These are phyloP conservation scores for Ustilago esculenta DNA, from an alignment of 1,284 basidiomycete genomes.

Conservation along the genomic window DNA sequence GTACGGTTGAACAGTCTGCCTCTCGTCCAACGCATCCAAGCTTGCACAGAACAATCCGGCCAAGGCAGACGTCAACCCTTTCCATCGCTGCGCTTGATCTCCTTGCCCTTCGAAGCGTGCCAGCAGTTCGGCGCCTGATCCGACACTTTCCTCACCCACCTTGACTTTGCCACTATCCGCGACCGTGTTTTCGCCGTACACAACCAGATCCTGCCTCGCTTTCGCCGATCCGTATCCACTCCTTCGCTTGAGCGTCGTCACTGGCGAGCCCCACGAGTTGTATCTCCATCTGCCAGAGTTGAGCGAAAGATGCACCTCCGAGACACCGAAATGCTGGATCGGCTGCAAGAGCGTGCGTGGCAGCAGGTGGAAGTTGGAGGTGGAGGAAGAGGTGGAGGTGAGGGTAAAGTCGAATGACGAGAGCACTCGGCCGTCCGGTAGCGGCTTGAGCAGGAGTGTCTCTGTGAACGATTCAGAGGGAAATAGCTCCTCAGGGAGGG, in stretches of 20 bases:
- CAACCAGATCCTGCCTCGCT: background rate
- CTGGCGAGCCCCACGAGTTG: conserved; percentile 73
- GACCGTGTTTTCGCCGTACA: too few relatives aligned
- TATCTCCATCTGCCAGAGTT: conserved; percentile 93
- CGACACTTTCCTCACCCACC: conserved; percentile 74
- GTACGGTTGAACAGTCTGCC: conserved; percentile 42
- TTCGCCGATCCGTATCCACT: background rate
- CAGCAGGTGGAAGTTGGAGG: conserved; percentile 71
- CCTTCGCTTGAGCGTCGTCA: conserved; percentile 7
- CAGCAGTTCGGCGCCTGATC: conserved; percentile 87
- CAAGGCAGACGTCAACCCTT: conserved; percentile 83
- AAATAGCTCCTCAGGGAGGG: background rate
- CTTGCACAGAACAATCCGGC: conserved; percentile 95
- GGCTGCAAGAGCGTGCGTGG: conserved; percentile 87
- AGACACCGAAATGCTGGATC: conserved; percentile 81
- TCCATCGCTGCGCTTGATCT: conserved; percentile 73
- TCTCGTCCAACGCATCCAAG: conserved; percentile 71
- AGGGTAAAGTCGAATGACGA: conserved; percentile 74
- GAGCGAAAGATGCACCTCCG: conserved; percentile 83
- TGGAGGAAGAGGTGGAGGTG: conserved; percentile 25
- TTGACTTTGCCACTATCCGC: conserved; percentile 3
- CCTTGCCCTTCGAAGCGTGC: conserved; percentile 72
- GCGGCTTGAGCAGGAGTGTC: conserved; percentile 76
- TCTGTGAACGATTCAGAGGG: conserved; percentile 70
- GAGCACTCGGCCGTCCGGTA: conserved; percentile 84